phyloP scores from a whole-genome alignment of 768 basidiomycete species.

The Mycena polygramma region DNA sequence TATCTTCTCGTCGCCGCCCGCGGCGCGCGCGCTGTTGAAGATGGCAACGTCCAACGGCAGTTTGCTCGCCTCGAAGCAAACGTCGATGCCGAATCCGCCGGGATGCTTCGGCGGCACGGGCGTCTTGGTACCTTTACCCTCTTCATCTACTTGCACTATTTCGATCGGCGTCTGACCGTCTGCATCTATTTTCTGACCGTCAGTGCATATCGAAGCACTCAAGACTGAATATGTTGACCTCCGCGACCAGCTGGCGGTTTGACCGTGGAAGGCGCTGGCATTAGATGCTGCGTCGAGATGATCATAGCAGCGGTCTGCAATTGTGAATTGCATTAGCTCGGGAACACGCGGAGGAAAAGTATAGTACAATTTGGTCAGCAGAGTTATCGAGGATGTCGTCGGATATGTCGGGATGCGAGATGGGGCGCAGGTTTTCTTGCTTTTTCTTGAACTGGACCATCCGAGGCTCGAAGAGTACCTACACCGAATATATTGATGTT shows the following conservation, averaged over 20 bases:
- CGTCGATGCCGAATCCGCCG: conserved; percentile 74
- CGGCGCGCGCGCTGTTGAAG: conserved; percentile 91
- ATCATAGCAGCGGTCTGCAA: conserved; percentile 91
- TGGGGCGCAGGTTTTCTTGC: conserved; percentile 60
- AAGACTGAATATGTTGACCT: not conserved
- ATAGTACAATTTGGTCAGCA: conserved; percentile 63
- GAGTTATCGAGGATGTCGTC: conserved; percentile 80
- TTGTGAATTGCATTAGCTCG: not conserved
- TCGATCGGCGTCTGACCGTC: conserved; percentile 38
- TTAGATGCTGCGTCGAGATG: conserved; percentile 88
- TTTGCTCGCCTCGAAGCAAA: conserved; percentile 88
- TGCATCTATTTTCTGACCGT: conserved; percentile 12
- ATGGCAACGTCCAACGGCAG: conserved; percentile 93
- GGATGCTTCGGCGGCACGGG: conserved; percentile 49
- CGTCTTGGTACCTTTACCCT: conserved; percentile 28
- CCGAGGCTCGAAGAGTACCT: conserved; percentile 85
- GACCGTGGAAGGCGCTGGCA: conserved; percentile 48
- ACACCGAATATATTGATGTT: conserved; percentile 11
- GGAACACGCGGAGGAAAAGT: conserved; percentile 15
- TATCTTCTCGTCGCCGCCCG: conserved; percentile 90
- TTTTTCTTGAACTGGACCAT: conserved; percentile 92
- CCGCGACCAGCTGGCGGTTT: conserved; percentile 35
- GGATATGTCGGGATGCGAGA: conserved; percentile 72
- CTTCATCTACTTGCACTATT: conserved; percentile 35
- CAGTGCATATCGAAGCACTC: not conserved